Conservation (phyloP, 2,329 filamentous ascomycete species). For the Zelopaecilomyces penicillatus region DNA sequence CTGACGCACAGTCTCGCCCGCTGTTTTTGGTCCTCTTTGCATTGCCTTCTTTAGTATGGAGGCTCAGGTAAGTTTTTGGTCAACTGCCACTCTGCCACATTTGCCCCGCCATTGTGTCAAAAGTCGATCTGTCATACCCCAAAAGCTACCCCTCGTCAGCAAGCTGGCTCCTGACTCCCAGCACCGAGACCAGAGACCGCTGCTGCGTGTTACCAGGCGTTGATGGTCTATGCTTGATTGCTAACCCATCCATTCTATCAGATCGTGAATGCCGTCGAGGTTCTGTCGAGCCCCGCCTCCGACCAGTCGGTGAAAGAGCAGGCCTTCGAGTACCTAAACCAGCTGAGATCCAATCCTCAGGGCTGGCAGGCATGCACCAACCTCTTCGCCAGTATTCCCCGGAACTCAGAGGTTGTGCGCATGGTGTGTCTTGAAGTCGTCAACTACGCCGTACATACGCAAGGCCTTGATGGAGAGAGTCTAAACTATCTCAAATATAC, state of each 20-base stretch:
- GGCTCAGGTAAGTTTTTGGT: slow-evolving; percentile 32
- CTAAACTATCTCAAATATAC: slow-evolving; percentile 71
- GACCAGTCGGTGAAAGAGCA: slow-evolving; percentile 69
- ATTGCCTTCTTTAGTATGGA: slow-evolving; percentile 31
- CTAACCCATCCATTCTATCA: slow-evolving; percentile 27
- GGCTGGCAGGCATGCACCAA: slow-evolving; percentile 85
- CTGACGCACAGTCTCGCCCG: slow-evolving; percentile 7
- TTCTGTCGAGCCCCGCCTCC: slow-evolving; percentile 76
- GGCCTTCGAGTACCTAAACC: slow-evolving; percentile 72
- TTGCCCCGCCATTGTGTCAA: slow-evolving; percentile 6
- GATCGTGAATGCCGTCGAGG: slow-evolving; percentile 93
- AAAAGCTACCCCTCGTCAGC: too few relatives aligned
- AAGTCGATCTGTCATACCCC: too few relatives aligned
- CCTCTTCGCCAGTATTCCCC: slow-evolving; percentile 74
- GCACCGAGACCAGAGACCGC: too few relatives aligned
- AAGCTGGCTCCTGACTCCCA: too few relatives aligned
- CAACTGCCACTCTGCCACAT: too few relatives aligned
- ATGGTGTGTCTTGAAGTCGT: slow-evolving; percentile 86
- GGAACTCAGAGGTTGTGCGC: slow-evolving; percentile 73
- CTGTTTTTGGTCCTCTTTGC: slow-evolving; percentile 10
- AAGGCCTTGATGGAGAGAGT: slow-evolving; percentile 63
- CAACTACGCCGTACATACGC: slow-evolving; percentile 80
- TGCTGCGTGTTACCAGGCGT: too few relatives aligned
- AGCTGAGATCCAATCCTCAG: slow-evolving; percentile 71
- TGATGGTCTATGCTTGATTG: background rate